Conservation (phyloP, 2,329 filamentous ascomycete species). For the Aureobasidium pullulans region DNA sequence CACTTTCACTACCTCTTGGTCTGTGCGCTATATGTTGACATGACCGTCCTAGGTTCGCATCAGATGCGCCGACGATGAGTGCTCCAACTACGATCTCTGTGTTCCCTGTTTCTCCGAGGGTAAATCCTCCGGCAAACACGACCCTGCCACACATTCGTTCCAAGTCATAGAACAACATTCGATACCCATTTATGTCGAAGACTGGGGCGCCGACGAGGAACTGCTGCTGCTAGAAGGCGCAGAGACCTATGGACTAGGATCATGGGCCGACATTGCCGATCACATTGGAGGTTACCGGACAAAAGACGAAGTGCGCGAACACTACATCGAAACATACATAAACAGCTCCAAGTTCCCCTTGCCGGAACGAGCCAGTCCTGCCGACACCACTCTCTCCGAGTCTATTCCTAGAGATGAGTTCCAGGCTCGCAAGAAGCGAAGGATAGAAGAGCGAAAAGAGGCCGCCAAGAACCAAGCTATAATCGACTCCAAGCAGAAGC, state of each 20-base stretch:
- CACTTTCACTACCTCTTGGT: neutral
- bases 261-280: conserved; percentile 96
- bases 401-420: conserved; percentile 85
- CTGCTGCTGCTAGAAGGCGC: conserved; percentile 86
- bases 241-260: conserved; percentile 92
- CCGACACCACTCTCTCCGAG: conserved; percentile 70
- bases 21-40: conserved; percentile 10
- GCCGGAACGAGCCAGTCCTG: conserved; percentile 75
- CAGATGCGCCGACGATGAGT: conserved; percentile 73
- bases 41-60: conserved; percentile 70
- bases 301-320: conserved; percentile 92
- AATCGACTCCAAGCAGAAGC: conserved; percentile 86
- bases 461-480: conserved; percentile 76
- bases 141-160: conserved; percentile 78
- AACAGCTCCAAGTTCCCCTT: conserved; percentile 78
- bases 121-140: conserved; percentile 71
- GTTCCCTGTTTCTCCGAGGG: conserved; percentile 89
- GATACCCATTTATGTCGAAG: conserved; percentile 87
- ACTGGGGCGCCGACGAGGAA: conserved; percentile 97
- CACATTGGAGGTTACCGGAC: conserved; percentile 92
- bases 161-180: conserved; percentile 97
- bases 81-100: conserved; percentile 93
- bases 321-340: conserved; percentile 85
- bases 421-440: conserved; percentile 81
- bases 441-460: conserved; percentile 88